Base-by-base conservation (phyloP, 345 rosid genomes). In the Sonneratia caseolaris region DNA sequence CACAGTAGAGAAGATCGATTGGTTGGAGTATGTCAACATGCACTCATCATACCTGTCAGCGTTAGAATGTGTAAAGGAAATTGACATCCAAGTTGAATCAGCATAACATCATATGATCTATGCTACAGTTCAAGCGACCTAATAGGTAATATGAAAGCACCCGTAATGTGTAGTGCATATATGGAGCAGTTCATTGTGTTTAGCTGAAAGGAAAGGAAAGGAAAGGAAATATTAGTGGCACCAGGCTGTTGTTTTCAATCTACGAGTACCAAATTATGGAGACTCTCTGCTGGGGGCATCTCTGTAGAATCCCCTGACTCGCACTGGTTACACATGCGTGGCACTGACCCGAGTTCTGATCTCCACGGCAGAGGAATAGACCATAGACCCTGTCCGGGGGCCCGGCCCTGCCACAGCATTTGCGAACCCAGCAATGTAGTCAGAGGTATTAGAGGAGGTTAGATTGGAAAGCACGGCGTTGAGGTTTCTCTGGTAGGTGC, bases 291-390 rank as follows among this genome's bases (percentile, higher is more conserved):
- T 66, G 66, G 61, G 88, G 82, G 66, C 89, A 87, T 19, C 18
- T 24, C 6, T 59, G 53, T 71, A 73, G 69, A 12, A 87, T 69
- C 38, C 69, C 65, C 18, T 16, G 49, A 11, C 53, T 49, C 21
- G 80, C 82, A 11, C 11, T 2, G 7, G 72, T 18, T 13, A 77
- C 71, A 53, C 83, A 80, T 42, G 56, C 35, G 27, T 21, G 70
- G 71, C 76, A 77, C 0, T 0, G 15, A 6, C 15, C 66, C 3
- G 62, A 2, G 48, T 43, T 38, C 27, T 12, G 37, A 4, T 80
- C 80, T 0, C 84, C 86, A 0, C 80, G 81, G 84, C 88, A 83
- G 65, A 81, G 83, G 68, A 81, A 84, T 66, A 81, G 51, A 15
- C 86, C 86, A 18, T 77, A 76, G 71, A 75, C 76, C 57, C 15